phyloP scores from a whole-genome alignment of 2,329 filamentous ascomycete genomes.

The Pseudogymnoascus verrucosus region DNA sequence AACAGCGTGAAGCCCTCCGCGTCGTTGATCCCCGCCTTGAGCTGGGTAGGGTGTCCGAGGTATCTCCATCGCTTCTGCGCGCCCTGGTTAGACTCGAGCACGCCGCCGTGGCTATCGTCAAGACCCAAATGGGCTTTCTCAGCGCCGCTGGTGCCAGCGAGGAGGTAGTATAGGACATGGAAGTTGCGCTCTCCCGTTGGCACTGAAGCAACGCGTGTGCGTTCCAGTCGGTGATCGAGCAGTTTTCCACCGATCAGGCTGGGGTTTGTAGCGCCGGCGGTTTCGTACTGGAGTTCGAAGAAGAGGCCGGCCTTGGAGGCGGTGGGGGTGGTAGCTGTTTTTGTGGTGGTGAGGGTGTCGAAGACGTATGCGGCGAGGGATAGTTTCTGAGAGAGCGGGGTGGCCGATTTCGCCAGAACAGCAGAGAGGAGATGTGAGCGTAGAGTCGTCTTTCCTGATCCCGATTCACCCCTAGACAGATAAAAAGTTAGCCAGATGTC shows the following conservation, averaged over 20 bases:
- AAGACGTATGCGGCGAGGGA: conserved; percentile 93
- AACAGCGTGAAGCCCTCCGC: conserved; percentile 93
- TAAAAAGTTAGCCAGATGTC: conserved; percentile 18
- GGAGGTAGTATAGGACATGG: conserved; percentile 89
- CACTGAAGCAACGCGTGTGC: conserved; percentile 83
- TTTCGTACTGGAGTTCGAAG: conserved; percentile 95
- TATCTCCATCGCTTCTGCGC: conserved; percentile 87
- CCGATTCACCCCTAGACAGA: conserved; percentile 73
- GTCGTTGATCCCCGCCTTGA: conserved; percentile 96
- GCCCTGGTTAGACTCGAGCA: conserved; percentile 41
- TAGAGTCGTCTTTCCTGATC: conserved; percentile 90
- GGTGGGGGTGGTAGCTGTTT: conserved; percentile 89
- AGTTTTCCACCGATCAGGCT: conserved; percentile 90
- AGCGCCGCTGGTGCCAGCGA: conserved; percentile 82
- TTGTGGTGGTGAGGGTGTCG: conserved; percentile 92
- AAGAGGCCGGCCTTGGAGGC: conserved; percentile 94
- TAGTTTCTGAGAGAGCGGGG: conserved; percentile 85
- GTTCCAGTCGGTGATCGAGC: conserved; percentile 84
- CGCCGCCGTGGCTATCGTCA: conserved; percentile 31
- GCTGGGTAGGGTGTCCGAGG: conserved; percentile 88
- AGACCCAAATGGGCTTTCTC: conserved; percentile 81
- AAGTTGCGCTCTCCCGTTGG: conserved; percentile 96
- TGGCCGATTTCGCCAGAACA: conserved; percentile 81
- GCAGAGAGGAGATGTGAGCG: conserved; percentile 81
- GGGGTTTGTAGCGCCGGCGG: conserved; percentile 72